These are phyloP conservation scores for Pseudogymnoascus sp. DNA, from an alignment of 2,329 filamentous ascomycete species.

Conservation along the genomic window DNA sequence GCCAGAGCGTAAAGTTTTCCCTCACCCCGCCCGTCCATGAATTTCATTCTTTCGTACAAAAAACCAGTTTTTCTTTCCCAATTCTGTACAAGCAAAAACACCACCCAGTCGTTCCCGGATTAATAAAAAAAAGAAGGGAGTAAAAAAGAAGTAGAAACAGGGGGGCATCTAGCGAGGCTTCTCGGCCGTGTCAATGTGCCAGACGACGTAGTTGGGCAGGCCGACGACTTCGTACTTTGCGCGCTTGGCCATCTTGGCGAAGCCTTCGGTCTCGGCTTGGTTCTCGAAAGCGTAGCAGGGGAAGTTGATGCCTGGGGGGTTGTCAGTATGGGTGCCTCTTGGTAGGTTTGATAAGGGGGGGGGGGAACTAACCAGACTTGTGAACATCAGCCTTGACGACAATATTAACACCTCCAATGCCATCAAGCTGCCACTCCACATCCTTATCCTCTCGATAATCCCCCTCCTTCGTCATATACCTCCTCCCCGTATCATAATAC, in stretches of 20 bases:
- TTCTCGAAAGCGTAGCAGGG: conserved; percentile 96
- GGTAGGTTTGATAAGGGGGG: neutral
- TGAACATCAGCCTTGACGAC: conserved; percentile 97
- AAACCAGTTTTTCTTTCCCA: neutral
- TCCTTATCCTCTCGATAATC: conserved; percentile 90
- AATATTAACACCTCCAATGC: conserved; percentile 94
- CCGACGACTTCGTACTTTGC: conserved; percentile 90
- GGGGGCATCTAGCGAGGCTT: conserved; percentile 74
- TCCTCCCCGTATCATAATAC: conserved; percentile 73
- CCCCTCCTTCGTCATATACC: conserved; percentile 83
- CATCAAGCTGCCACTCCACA: conserved; percentile 84
- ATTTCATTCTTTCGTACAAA: neutral
- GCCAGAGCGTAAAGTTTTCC: neutral
- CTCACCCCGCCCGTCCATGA: neutral
- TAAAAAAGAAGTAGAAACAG: no score
- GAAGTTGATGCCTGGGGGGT: conserved; percentile 77
- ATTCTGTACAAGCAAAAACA: neutral
- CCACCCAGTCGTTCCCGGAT: neutral
- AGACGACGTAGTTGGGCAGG: conserved; percentile 94
- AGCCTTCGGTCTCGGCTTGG: conserved; percentile 96
- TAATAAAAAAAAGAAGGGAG: neutral
- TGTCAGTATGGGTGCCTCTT: neutral
- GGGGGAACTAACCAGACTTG: conserved; percentile 60
- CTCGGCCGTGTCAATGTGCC: conserved; percentile 96
- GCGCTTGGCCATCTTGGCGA: conserved; percentile 96